Percentiles rank a stretch among this genome's conserved stretches.
phyloP scores from a whole-genome alignment of 768 basidiomycete genomes.

The Serendipita sp. region DNA sequence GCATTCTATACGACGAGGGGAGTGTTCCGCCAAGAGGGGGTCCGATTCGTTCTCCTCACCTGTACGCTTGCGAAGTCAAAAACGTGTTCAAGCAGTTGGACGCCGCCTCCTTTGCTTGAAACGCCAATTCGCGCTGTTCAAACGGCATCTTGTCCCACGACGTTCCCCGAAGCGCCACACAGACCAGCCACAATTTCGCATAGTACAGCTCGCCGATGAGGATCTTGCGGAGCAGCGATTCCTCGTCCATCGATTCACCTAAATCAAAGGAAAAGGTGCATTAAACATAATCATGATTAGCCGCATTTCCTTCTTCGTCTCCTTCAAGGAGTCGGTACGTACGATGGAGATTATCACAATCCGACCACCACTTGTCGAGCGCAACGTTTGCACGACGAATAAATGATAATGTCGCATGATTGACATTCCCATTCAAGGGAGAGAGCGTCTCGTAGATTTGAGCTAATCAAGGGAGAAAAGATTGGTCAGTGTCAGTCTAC shows the following conservation, averaged over 20 bases:
- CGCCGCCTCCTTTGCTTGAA: constrained; percentile 89
- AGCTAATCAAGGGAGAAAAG: constrained; percentile 29
- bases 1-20: constrained; percentile 28
- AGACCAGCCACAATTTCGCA: constrained; percentile 89
- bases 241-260: constrained; percentile 74
- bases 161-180: constrained; percentile 78
- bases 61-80: constrained; percentile 62
- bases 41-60: constrained; percentile 30
- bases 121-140: constrained; percentile 86
- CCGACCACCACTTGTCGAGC: constrained; percentile 80
- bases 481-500: too few species aligned
- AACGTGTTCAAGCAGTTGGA: constrained; percentile 74
- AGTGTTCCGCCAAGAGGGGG: too few species aligned
- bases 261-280: neutral
- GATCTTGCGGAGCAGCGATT: constrained; percentile 72
- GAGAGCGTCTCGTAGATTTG: constrained; percentile 87
- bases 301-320: neutral
- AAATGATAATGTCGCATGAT: constrained; percentile 69
- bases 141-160: constrained; percentile 95
- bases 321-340: constrained; percentile 16
- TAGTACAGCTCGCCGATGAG: constrained; percentile 81
- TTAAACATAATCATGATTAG: neutral
- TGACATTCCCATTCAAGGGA: constrained; percentile 74
- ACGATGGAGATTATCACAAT: constrained; percentile 78
- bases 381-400: constrained; percentile 76